Conservation (phyloP, 805 yeast species). For the Sugiyamaella boreocaroliniensis region DNA sequence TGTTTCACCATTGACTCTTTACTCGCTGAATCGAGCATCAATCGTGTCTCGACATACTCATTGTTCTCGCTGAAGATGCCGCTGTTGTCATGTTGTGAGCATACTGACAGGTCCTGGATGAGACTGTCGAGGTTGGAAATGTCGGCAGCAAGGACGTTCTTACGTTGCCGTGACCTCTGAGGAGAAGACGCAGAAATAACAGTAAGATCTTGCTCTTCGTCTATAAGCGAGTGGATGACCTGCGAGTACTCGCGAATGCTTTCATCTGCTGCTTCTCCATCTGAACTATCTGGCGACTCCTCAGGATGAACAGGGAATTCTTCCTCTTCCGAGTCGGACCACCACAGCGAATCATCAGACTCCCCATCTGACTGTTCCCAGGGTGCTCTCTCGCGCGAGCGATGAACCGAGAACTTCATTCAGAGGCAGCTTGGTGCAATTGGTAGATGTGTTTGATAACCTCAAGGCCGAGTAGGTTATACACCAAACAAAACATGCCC, state of each 20-base stretch:
- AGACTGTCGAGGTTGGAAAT: background rate
- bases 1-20: background rate
- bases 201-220: background rate
- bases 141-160: background rate
- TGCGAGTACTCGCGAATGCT: background rate
- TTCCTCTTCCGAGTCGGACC: constrained; percentile 11
- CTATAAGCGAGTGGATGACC: background rate
- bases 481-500: background rate
- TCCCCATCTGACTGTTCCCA: background rate
- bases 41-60: background rate
- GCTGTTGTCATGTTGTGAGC: background rate
- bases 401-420: background rate
- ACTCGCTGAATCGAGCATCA: background rate
- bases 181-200: background rate
- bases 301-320: constrained; percentile 11
- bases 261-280: background rate
- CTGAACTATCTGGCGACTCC: background rate
- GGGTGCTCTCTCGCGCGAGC: background rate
- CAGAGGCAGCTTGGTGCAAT: background rate
- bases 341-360: constrained; percentile 19
- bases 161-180: background rate
- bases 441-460: background rate
- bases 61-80: background rate
- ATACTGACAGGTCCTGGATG: background rate
- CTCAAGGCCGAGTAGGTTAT: too few species aligned